A percentile compares a stretch with the other conserved stretches of the same genome.
phyloP scores from a whole-genome alignment of 2,329 filamentous ascomycete species.

The Aphanocladium album region DNA sequence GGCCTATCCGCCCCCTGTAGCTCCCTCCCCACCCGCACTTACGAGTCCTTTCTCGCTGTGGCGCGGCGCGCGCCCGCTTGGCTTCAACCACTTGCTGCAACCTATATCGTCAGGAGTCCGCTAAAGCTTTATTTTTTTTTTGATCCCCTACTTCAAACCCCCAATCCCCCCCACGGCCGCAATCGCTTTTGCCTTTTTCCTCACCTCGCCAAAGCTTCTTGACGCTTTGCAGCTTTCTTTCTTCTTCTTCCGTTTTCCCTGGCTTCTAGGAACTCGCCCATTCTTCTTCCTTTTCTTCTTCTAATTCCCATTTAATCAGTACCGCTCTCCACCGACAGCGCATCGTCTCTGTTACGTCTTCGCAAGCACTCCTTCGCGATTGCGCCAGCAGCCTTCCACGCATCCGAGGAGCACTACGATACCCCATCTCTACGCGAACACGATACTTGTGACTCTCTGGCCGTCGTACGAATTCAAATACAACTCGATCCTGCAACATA shows the following conservation, averaged over 20 bases:
- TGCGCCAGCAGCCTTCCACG: not conserved
- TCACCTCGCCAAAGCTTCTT: not conserved
- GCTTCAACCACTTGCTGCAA: too few relatives aligned
- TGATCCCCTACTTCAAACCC: not conserved
- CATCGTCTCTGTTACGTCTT: not conserved
- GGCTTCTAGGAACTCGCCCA: not conserved
- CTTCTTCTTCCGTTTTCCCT: not conserved
- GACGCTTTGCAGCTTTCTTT: not conserved
- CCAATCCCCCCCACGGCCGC: slow-evolving; percentile 4
- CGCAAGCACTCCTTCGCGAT: not conserved
- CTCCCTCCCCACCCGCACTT: too few relatives aligned
- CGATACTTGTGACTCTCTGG: not conserved
- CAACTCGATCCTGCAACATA: not conserved
- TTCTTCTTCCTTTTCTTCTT: not conserved
- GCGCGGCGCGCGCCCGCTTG: not conserved
- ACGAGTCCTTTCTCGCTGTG: not conserved
- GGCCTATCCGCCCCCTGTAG: too few relatives aligned
- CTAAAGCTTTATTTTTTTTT: not conserved
- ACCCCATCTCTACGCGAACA: not conserved
- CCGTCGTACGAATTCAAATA: not conserved
- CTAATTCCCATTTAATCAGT: not conserved
- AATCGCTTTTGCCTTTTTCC: not conserved
- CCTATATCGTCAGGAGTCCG: not conserved
- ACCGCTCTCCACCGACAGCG: not conserved
- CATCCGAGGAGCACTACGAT: not conserved